Base-by-base conservation (phyloP, 805 yeast species). In the Hanseniaspora guilliermondii region DNA sequence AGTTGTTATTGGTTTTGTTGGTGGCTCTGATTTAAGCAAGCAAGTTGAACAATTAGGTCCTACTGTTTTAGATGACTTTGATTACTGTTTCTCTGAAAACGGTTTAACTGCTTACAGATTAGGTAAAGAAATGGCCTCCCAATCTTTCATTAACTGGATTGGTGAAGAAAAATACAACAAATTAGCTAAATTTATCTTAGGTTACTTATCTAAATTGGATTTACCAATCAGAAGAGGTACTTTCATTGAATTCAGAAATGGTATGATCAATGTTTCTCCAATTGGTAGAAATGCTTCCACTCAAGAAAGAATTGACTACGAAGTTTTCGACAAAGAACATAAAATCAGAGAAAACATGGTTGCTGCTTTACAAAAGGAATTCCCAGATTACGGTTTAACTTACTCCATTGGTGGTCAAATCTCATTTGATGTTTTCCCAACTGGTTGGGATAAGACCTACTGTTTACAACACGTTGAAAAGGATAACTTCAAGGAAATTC, bases 361-460 rank as follows among this genome's bases (percentile, higher is more conserved):
- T 59, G 74, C 72, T 53, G 96, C 95, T 53, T 78, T 93, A 67
- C 85, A 78, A 73, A 78, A 79, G 67, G 79, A 82, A 65, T 93
- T 93, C 77, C 71, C 91, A 56, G 91, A 89, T 71, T 76, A 76
- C 65, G 85, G 83, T 55, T 78, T 93, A 67, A 91, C 97, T 61
- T 93, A 85, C 79, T 93, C 98, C 57, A 93, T 93, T 61, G 99
- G 99, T 71, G 99, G 99, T 64, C 97, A 93, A 78, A 93, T 93
- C 70, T 91, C 97, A 36, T 93, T 93, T 65, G 99, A 93, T 67
- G 97, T 93, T 60, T 93, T 93, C 91, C 99, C 99, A 76, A 87
- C 96, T 60, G 98, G 99, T 67, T 93, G 99, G 99, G 99, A 93
- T 74, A 93, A 93, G 80, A 93, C 99, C 58, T 93, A 91, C 76